Conservation (phyloP, 1,284 basidiomycete genomes). For the Malassezia yamatoensis region DNA sequence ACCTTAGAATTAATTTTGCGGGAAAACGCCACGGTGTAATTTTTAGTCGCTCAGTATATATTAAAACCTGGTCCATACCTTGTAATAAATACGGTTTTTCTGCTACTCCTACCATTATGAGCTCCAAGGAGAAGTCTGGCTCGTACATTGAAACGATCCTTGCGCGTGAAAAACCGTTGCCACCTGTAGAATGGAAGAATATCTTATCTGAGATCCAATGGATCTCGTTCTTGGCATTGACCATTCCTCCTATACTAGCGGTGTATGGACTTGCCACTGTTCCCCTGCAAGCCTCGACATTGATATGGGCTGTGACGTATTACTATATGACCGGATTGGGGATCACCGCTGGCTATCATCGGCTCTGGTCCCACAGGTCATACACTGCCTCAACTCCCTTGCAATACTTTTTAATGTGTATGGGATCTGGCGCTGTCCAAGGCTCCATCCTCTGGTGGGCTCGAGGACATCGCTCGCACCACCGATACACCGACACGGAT, state of each 20-base stretch:
- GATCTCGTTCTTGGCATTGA: conserved; percentile 42
- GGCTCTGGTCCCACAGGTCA: conserved; percentile 45
- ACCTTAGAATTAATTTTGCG: too few species aligned
- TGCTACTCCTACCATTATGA: too few species aligned
- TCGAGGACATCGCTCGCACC: conserved; percentile 47
- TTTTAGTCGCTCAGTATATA: too few species aligned
- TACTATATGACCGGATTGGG: conserved; percentile 47
- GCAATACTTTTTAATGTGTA: conserved; percentile 40
- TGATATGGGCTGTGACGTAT: conserved; percentile 30
- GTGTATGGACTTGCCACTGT: conserved; percentile 41
- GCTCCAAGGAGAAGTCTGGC: background rate
- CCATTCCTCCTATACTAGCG: conserved; percentile 33
- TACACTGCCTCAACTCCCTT: conserved; percentile 37
- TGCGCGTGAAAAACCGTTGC: conserved; percentile 32
- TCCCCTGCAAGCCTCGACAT: conserved; percentile 26
- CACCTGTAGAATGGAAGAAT: conserved; percentile 38
- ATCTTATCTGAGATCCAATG: conserved; percentile 44
- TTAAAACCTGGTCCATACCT: too few species aligned
- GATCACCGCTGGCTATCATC: conserved; percentile 45
- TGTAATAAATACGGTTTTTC: too few species aligned
- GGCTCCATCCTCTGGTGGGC: conserved; percentile 48
- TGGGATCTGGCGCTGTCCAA: conserved; percentile 43
- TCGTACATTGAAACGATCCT: conserved; percentile 17
- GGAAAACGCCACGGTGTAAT: too few species aligned
- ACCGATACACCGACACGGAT: conserved; percentile 48